Evolutionary conservation across 129 eudicot genomes (phyloP), one percentile per base, ranked within the genome.

Genomic region (Ambrosia artemisiifolia): DNA sequence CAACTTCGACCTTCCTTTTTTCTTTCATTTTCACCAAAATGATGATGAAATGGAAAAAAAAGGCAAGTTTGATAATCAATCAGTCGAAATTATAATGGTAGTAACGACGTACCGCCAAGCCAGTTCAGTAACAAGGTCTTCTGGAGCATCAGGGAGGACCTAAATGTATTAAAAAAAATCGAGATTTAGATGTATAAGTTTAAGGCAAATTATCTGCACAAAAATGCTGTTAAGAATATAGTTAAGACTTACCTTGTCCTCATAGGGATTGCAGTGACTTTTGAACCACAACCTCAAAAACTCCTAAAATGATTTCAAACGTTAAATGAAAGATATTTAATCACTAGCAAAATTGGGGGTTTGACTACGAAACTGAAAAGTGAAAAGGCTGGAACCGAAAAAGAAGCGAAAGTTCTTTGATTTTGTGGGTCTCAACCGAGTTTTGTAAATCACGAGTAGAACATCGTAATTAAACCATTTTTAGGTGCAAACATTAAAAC

Each of bases 141-240:
- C 83, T 0, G 97, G 99, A 35, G 99, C 99, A 78, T 86, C 94
- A 59, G 99, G 99, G 74, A 95, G 91, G 63, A 95, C 94, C 99
- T 94, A 83, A 62, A 71, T 67, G 18, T 12, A 60, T 34, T n/a
- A 5, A 59, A 73, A 54, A 34, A 13, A 56, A 6, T 1, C 40
- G 70, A 57, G 11, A 68, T 34, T 64, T 47, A 11, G 17, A 19
- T 62, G n/a, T 4, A 63, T 53, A 28, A 18, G 42, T 62, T 7
- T 4, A 63, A 28, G 44, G 3, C 13, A 47, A 20, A 17, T 24
- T 7, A 63, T 18, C 2, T 7, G 0, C 66, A 28, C 4, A 68
- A 16, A 16, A 73, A 11, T 19, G 62, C 11, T 35, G 46, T 28
- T 17, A 44, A 13, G 11, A 53, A 19, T 51, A 51, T 49, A 40